Evolutionary conservation across 129 eudicot species (phyloP).

Genomic region (Flaveria bidentis): DNA sequence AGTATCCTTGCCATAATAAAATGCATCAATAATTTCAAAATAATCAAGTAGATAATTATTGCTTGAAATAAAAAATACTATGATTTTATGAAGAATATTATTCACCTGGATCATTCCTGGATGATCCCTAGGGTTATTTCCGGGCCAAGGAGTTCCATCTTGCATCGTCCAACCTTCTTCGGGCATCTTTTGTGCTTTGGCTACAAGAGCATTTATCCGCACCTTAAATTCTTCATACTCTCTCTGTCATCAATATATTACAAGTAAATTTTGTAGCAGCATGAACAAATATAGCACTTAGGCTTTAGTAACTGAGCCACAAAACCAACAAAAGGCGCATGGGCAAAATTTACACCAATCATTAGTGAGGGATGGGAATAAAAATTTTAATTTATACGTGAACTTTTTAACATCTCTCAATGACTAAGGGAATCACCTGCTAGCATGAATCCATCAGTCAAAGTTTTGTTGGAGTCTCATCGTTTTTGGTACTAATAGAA

Average conservation of each 20-base stretch:
- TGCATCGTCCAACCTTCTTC: conserved; percentile 70
- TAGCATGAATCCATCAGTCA: neutral
- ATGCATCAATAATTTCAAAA: neutral
- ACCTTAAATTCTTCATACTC: conserved; percentile 65
- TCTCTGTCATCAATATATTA: conserved; percentile 43
- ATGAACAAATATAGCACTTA: neutral
- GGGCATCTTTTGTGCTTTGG: conserved; percentile 60
- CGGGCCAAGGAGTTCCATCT: conserved; percentile 67
- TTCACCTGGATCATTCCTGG: conserved; percentile 71
- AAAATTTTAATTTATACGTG: neutral
- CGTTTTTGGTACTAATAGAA: neutral
- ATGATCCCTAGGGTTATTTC: conserved; percentile 69
- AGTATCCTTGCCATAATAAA: neutral
- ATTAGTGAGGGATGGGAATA: neutral
- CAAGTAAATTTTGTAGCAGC: neutral
- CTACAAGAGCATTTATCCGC: conserved; percentile 58
- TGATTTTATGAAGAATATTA: neutral
- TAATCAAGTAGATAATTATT: neutral
- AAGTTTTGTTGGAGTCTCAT: neutral
- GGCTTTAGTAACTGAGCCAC: neutral
- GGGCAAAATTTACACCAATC: neutral
- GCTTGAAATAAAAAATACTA: conserved; percentile 4
- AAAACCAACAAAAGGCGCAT: neutral
- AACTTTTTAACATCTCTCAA: neutral
- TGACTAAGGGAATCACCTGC: neutral